Evolutionary conservation across 495 filamentous ascomycete genomes (phyloP), one percentile per base, ranked within the genome.

Genomic region (Stereocaulon alpinum): DNA sequence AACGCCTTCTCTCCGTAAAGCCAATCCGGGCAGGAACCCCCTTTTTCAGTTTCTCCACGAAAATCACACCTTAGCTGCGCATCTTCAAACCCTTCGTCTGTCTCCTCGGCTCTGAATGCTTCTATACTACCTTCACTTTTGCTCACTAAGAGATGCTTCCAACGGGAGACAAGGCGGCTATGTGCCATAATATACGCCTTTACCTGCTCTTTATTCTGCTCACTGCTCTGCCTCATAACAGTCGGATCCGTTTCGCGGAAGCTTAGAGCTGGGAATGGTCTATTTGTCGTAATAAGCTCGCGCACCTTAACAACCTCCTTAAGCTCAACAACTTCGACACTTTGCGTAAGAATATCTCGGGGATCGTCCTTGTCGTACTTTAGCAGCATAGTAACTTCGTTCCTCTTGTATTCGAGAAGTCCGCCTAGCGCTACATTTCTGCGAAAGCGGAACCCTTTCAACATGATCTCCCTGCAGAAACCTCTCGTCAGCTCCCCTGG

Each of bases 41-140:
- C 67, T n/a, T 55, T 61, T 15, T 57, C 37, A 2, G 67, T 71
- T 6, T 60, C 48, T 24, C 70, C 70, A 18, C 71, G 55, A 60
- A 64, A 74, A 18, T 55, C 27, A 40, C 42, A 42, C 6, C 69
- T 64, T 14, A 67, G 55, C 12, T 56, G 30, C 14, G 34, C 11
- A 17, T 72, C 65, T 1, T 50, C 34, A 40, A 32, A 64, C 22
- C 32, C 57, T 15, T 27, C 45, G 14, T 63, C 61, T 40, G 59
- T 56, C 27, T 73, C 68, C 0, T 58, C 50, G 24, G 27, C 4
- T 1, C 14, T 41, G 4, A 61, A 11, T 15, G 20, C 45, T 10
- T 5, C 18, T 9, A 64, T 5, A 4, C 30, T 24, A 2, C 50
- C 60, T 27, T 52, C 24, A 0, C 56, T 42, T 3, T 58, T 34